Evolutionary conservation across 2,329 filamentous ascomycete genomes (phyloP).

Genomic region (Colletotrichum godetiae): DNA sequence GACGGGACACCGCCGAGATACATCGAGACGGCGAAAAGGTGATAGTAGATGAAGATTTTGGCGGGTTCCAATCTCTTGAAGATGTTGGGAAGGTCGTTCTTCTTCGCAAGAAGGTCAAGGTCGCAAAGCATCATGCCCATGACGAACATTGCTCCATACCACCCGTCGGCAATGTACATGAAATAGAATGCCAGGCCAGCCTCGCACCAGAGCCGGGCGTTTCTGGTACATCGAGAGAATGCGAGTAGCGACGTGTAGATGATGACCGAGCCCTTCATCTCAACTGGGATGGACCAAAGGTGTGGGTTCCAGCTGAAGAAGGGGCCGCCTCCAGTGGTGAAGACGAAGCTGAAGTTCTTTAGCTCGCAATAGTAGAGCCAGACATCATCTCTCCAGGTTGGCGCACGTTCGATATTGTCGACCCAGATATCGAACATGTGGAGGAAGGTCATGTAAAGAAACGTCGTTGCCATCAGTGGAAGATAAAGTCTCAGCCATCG

Average conservation of each 20-base stretch:
- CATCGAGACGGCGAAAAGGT: slow-evolving; percentile 48
- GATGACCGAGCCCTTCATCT: slow-evolving; percentile 72
- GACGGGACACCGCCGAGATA: slow-evolving; percentile 44
- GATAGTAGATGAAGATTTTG: slow-evolving; percentile 61
- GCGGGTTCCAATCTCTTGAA: slow-evolving; percentile 57
- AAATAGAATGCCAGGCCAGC: slow-evolving; percentile 47
- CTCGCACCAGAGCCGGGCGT: slow-evolving; percentile 45
- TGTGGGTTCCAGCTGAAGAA: slow-evolving; percentile 64
- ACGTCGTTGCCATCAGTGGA: slow-evolving; percentile 65
- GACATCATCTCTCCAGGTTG: slow-evolving; percentile 59
- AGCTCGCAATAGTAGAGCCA: slow-evolving; percentile 62
- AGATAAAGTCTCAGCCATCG: slow-evolving; percentile 62
- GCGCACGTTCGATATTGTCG: slow-evolving; percentile 49
- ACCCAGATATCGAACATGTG: slow-evolving; percentile 49
- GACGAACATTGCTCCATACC: slow-evolving; percentile 50
- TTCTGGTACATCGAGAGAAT: slow-evolving; percentile 47
- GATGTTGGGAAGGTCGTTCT: slow-evolving; percentile 61
- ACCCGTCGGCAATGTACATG: slow-evolving; percentile 48
- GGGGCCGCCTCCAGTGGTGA: slow-evolving; percentile 52
- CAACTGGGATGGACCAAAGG: slow-evolving; percentile 72
- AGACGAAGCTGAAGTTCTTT: slow-evolving; percentile 51
- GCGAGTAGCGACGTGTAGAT: slow-evolving; percentile 65
- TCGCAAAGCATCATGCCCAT: slow-evolving; percentile 47
- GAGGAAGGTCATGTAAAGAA: slow-evolving; percentile 55
- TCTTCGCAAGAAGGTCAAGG: slow-evolving; percentile 52